Evolutionary conservation across 2,329 filamentous ascomycete species (phyloP).

Genomic region (Xylaria sp.): DNA sequence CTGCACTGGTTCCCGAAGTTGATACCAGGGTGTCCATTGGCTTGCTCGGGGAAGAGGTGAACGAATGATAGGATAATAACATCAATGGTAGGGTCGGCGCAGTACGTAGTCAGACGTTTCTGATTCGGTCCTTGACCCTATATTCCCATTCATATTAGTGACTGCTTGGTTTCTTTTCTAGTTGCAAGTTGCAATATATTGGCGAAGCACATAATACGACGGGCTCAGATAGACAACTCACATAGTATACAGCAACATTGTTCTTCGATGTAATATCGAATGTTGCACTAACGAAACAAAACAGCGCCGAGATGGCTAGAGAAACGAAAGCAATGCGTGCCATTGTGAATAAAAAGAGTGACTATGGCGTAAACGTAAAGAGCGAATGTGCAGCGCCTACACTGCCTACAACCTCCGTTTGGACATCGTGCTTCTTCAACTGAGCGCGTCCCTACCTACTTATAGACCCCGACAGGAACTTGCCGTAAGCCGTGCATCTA

Average conservation of each 20-base stretch:
- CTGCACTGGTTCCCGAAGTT: conserved; percentile 52
- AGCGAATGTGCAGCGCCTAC: background rate
- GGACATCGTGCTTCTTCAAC: conserved; percentile 18
- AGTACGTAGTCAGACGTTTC: conserved; percentile 45
- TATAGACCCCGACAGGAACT: background rate
- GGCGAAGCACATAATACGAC: background rate
- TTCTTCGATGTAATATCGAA: conserved; percentile 44
- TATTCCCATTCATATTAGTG: conserved; percentile 1
- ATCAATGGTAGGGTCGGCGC: conserved; percentile 47
- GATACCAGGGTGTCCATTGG: conserved; percentile 48
- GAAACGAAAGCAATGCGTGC: conserved; percentile 27
- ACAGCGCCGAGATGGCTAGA: conserved; percentile 25
- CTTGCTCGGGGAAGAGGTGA: conserved; percentile 48
- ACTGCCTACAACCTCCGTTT: background rate
- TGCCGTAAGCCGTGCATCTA: background rate
- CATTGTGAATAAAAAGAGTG: conserved; percentile 29
- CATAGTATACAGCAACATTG: conserved; percentile 52
- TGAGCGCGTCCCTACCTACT: background rate
- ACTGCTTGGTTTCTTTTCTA: background rate
- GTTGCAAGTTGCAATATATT: background rate
- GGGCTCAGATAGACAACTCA: conserved; percentile 32
- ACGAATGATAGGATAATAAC: conserved; percentile 52
- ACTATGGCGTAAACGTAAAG: conserved; percentile 1
- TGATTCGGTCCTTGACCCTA: conserved; percentile 50
- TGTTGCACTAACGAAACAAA: conserved; percentile 28